Evolutionary conservation across 2,329 filamentous ascomycete species (phyloP).

Genomic region (Fusarium caatingaense): DNA sequence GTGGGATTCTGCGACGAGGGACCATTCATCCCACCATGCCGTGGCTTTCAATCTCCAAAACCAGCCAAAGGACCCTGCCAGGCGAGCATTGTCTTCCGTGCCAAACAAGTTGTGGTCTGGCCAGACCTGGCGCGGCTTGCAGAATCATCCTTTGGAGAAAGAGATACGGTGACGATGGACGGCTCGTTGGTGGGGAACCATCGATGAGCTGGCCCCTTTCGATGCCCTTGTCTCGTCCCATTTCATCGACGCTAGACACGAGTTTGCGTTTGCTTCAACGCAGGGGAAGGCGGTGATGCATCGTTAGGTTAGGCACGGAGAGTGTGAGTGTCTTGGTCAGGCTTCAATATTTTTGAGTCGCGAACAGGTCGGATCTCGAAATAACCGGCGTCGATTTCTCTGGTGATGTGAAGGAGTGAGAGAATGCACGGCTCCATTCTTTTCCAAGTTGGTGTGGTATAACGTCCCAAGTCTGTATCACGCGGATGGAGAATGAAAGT

Average conservation of each 20-base stretch:
- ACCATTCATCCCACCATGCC: conserved; percentile 37
- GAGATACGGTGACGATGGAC: conserved; percentile 47
- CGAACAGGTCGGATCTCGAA: conserved; percentile 18
- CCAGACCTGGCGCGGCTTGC: conserved; percentile 33
- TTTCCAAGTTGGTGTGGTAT: conserved; percentile 10
- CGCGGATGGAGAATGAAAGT: conserved; percentile 6
- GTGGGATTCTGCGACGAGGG: conserved; percentile 23
- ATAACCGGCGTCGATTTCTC: conserved; percentile 7
- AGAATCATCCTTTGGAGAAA: conserved; percentile 41
- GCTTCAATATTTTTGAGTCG: conserved; percentile 36
- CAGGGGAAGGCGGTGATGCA: conserved; percentile 46
- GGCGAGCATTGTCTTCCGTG: conserved; percentile 21
- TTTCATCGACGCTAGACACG: conserved; percentile 43
- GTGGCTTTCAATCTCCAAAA: conserved; percentile 23
- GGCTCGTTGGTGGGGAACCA: conserved; percentile 45
- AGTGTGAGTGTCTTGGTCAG: conserved; percentile 35
- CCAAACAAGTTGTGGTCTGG: conserved; percentile 18
- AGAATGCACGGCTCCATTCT: conserved; percentile 16
- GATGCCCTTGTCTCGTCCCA: conserved; percentile 47
- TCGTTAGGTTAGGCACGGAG: conserved; percentile 47
- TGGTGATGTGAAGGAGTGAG: conserved; percentile 24
- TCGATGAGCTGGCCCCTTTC: conserved; percentile 48
- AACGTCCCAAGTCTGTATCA: conserved; percentile 18
- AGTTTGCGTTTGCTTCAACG: conserved; percentile 40
- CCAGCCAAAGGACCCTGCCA: conserved; percentile 36